Percentiles rank a stretch among this genome's conserved stretches.
phyloP scores from a whole-genome alignment of 192 early-diverging fungal genomes.

The Backusella macrospora region DNA sequence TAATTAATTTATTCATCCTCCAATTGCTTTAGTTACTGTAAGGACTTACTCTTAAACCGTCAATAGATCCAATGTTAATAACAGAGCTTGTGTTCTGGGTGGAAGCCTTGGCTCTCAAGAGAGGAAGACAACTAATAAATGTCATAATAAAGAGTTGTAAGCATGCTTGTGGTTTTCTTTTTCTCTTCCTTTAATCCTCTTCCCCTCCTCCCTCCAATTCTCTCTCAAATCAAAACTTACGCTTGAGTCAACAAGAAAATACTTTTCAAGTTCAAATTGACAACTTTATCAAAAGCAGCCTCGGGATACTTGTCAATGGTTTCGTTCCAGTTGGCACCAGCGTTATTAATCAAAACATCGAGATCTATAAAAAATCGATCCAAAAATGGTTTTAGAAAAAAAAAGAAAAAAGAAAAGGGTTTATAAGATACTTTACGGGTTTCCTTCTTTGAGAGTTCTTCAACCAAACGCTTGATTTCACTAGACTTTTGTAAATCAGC shows the following conservation, averaged over 20 bases:
- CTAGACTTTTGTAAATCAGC: constrained; percentile 69
- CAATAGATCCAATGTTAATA: constrained; percentile 91
- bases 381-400: too few relatives aligned
- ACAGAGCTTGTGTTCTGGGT: constrained; percentile 65
- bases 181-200: too few relatives aligned
- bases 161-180: not conserved
- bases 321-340: constrained; percentile 65
- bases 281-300: constrained; percentile 69
- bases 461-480: constrained; percentile 59
- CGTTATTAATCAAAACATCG: constrained; percentile 90
- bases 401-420: not conserved
- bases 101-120: constrained; percentile 62
- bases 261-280: constrained; percentile 86
- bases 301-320: constrained; percentile 60
- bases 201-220: constrained; percentile 10
- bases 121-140: constrained; percentile 55
- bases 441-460: constrained; percentile 61
- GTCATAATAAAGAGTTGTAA: constrained; percentile 8
- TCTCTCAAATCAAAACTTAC: constrained; percentile 32
- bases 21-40: not conserved
- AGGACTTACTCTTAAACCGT: constrained; percentile 47
- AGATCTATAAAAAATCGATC: constrained; percentile 50
- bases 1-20: not conserved
- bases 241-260: constrained; percentile 80
- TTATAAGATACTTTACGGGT: constrained; percentile 41